Evolutionary conservation across 2,329 filamentous ascomycete species (phyloP), one percentile per base, ranked within the genome.

Genomic region (Arthrobotrys conoides): DNA sequence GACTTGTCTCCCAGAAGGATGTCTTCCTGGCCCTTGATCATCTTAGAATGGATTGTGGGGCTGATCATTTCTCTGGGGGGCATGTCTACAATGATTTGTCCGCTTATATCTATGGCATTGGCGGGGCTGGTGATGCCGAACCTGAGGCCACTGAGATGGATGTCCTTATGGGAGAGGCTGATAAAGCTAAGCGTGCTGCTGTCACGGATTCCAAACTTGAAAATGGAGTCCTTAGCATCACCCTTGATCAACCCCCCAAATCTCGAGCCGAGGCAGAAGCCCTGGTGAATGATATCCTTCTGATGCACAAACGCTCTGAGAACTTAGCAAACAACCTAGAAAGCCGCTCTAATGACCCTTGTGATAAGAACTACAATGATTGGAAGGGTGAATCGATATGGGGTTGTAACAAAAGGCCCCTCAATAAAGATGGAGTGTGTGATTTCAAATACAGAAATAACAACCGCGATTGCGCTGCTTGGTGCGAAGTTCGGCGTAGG

Each of bases 91-190:
- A 51, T 8, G 14, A 66, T 49, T 12, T 66, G 1, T 24, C 44
- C 2, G 63, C 63, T 5, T 66, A 66, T 16, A 66, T 66, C 24
- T 66, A 66, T n/a, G 63, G 63, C 30, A 66, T 66, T 51, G 63
- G 48, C 18, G 63, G 63, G 0, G 63, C 2, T 0, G 20, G 14
- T 1, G 44, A 38, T 38, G 18, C 44, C 3, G 46, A 66, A 6
- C 33, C 63, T 38, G n/a, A 22, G 4, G 8, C 22, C 3, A 24
- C 9, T 36, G 44, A 53, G 6, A 10, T 33, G 22, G 27, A 49
- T 10, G 27, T 24, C 16, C 5, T 44, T 6, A 24, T 33, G 0
- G 55, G 55, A 0, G 55, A 44, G n/a, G 4, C 16, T 4, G 1
- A 22, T 2, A 53, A 14, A 14, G 16, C 8, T 22, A 66, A 66